Evolutionary conservation across 164 flowering plant genomes (phyloP), one percentile per base, ranked within the genome.

Genomic region (Magnolia changhungtana): DNA sequence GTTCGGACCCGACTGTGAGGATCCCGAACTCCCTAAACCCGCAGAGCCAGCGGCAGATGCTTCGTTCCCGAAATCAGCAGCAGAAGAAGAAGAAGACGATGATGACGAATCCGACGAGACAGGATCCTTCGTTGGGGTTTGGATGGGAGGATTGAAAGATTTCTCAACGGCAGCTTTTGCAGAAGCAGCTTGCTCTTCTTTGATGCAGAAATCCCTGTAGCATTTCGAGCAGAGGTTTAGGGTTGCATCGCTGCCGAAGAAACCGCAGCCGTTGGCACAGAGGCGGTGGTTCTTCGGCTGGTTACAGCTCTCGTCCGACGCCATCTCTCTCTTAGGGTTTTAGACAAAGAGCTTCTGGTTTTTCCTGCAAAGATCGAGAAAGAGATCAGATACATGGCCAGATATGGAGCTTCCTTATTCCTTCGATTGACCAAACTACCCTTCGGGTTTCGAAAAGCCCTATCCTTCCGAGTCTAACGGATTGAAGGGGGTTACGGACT

Each of bases 381-480:
- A 10, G 51, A 45, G 29, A 82, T 70, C 89, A 87, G 80, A 80
- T 85, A 87, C 74, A 73, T 81, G 3, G 75, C 77, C 11, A 37
- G 45, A 37, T 37, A 37, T 4, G 45, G 37, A 69, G 67, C 76
- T 77, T 9, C 73, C 75, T 0, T 82, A 84, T 19, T 83, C 78
- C 63, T 59, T 59, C 1, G 8, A 59, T 59, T 58, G 63, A 58
- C 63, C 16, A 58, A 58, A 11, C 19, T 2, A 58, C 16, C 63
- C 63, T 58, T 58, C 13, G 19, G 3, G 63, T 11, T 18, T 11
- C 63, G 13, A 18, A 58, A 18, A 11, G 19, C 13, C 13, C 3
- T 2, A 1, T 1, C 2, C 5, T 2, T 58, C 63, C 63, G 63
- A 18, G 19, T 2, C 63, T 23, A 58, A 58, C 13, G 19, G 13